phyloP scores from a whole-genome alignment of 495 filamentous ascomycete genomes.

The Xylaria grammica region DNA sequence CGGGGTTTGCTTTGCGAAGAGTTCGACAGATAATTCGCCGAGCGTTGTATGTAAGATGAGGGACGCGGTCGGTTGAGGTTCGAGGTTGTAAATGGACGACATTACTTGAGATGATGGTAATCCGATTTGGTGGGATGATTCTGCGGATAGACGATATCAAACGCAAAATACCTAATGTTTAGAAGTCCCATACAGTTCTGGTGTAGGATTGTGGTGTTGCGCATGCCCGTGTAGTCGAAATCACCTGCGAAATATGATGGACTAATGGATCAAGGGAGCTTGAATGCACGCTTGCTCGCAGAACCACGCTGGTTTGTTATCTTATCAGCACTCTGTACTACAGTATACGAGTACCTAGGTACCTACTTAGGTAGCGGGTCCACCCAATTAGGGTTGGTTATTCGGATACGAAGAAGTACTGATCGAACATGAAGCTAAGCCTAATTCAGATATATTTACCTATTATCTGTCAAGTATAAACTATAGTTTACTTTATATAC shows the following conservation, averaged over 20 bases:
- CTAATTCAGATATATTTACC: too few species aligned
- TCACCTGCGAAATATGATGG: background rate
- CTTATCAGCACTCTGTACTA: background rate
- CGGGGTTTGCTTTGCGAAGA: conserved; percentile 93
- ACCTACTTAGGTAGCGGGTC: background rate
- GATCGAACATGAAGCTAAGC: too few species aligned
- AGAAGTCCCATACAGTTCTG: background rate
- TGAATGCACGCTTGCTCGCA: background rate
- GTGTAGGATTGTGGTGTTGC: background rate
- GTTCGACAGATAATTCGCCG: conserved; percentile 85
- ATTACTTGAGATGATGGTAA: conserved; percentile 50
- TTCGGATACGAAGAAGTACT: too few species aligned
- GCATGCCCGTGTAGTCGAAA: background rate
- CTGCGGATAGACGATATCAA: background rate
- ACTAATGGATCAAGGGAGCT: background rate
- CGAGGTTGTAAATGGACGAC: conserved; percentile 90
- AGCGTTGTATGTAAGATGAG: conserved; percentile 86
- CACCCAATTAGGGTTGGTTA: background rate
- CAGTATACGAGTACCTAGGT: background rate
- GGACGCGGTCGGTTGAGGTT: conserved; percentile 90
- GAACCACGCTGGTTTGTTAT: conserved; percentile 6
- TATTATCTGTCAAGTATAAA: too few species aligned
- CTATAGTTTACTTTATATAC: too few species aligned
- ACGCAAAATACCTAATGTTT: too few species aligned
- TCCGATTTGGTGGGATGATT: background rate